Conservation (phyloP, 2,329 filamentous ascomycete genomes). For the Berkeleyomyces rouxiae region DNA sequence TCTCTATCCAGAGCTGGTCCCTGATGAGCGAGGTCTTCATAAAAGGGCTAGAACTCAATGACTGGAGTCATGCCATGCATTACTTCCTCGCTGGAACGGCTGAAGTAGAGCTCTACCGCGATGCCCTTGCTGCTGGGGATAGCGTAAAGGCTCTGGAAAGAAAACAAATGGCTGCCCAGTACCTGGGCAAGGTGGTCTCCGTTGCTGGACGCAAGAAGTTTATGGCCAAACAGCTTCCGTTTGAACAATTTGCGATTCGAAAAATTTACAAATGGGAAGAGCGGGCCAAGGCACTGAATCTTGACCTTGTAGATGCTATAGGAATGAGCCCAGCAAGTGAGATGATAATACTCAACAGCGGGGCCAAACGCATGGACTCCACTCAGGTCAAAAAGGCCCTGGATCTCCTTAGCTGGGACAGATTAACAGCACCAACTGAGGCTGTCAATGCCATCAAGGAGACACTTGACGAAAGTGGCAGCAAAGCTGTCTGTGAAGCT, state of each 20-base stretch:
- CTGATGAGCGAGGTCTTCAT: slow-evolving; percentile 61
- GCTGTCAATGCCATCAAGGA: slow-evolving; percentile 29
- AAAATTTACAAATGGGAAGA: slow-evolving; percentile 83
- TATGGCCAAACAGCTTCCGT: slow-evolving; percentile 75
- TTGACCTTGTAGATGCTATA: slow-evolving; percentile 62
- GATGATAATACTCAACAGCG: slow-evolving; percentile 91
- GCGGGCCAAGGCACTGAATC: slow-evolving; percentile 46
- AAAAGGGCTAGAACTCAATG: slow-evolving; percentile 61
- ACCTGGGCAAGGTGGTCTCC: slow-evolving; percentile 53
- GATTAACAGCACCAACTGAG: slow-evolving; percentile 33
- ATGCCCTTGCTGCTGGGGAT: slow-evolving; percentile 24
- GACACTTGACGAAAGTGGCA: slow-evolving; percentile 43
- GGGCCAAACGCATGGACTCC: slow-evolving; percentile 60
- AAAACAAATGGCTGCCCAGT: slow-evolving; percentile 49
- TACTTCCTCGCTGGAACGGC: slow-evolving; percentile 71
- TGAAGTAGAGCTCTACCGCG: slow-evolving; percentile 67
- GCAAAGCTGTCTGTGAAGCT: slow-evolving; percentile 49
- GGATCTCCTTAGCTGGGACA: slow-evolving; percentile 43
- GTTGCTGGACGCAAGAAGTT: slow-evolving; percentile 75
- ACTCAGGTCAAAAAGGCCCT: slow-evolving; percentile 48
- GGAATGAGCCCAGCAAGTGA: slow-evolving; percentile 70
- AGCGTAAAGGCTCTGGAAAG: slow-evolving; percentile 34
- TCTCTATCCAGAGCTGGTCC: slow-evolving; percentile 65
- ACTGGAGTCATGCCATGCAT: slow-evolving; percentile 81
- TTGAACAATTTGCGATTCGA: slow-evolving; percentile 69